These are phyloP conservation scores for Phytopythium helicoides DNA, from an alignment of 352 stramenopile genomes.

Conservation along the genomic window DNA sequence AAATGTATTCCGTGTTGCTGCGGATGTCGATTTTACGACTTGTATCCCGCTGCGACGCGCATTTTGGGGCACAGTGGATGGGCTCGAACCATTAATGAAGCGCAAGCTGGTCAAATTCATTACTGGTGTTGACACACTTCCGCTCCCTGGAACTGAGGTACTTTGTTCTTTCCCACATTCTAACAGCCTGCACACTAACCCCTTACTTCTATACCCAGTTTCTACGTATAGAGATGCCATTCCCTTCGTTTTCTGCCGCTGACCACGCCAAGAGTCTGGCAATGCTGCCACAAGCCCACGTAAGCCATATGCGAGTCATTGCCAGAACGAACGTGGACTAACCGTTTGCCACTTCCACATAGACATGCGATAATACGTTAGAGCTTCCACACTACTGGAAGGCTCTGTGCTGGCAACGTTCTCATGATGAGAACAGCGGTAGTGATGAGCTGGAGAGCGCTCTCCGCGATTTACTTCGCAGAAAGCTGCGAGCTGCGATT, in stretches of 20 bases:
- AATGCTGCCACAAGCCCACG: slow-evolving; percentile 74
- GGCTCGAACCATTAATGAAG: slow-evolving; percentile 49
- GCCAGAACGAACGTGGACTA: too few relatives aligned
- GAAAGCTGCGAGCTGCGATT: slow-evolving; percentile 50
- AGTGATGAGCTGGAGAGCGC: slow-evolving; percentile 36
- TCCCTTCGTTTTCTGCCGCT: slow-evolving; percentile 31
- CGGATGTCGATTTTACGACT: slow-evolving; percentile 53
- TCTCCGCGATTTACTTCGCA: slow-evolving; percentile 33
- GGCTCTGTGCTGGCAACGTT: slow-evolving; percentile 49
- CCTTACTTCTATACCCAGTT: too few relatives aligned
- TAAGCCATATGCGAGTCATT: too few relatives aligned
- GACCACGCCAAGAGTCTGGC: slow-evolving; percentile 47
- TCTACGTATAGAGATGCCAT: slow-evolving; percentile 75
- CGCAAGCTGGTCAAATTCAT: slow-evolving; percentile 75
- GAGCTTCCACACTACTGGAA: slow-evolving; percentile 78
- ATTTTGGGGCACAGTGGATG: slow-evolving; percentile 59
- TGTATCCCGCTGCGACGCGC: slow-evolving; percentile 31
- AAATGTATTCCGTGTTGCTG: slow-evolving; percentile 48
- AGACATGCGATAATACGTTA: slow-evolving; percentile 78
- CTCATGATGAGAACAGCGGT: slow-evolving; percentile 22
- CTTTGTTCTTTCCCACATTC: slow-evolving; percentile 2
- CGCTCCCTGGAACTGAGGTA: slow-evolving; percentile 64
- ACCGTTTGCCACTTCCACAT: too few relatives aligned
- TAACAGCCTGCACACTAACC: too few relatives aligned
- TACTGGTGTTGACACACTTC: slow-evolving; percentile 63